Conservation (phyloP, 495 filamentous ascomycete species). For the Talaromyces nanjingensis region DNA sequence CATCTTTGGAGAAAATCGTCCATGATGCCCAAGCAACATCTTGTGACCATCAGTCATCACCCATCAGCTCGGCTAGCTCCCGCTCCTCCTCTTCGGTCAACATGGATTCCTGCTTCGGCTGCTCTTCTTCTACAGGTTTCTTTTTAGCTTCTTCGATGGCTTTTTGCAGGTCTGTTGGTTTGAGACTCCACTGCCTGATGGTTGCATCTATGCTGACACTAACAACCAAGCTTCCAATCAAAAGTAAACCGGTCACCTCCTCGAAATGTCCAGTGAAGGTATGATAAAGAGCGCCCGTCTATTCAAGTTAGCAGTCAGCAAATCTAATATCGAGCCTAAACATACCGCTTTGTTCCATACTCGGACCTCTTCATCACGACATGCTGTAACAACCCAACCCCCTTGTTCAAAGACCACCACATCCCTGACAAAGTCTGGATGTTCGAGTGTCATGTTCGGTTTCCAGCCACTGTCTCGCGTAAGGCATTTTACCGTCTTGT, state of each 20-base stretch:
- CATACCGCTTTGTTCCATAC: constrained; percentile 70
- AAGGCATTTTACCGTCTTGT: constrained; percentile 73
- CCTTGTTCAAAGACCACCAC: constrained; percentile 62
- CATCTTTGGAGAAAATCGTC: constrained; percentile 17
- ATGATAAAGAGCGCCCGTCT: constrained; percentile 68
- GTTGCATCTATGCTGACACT: constrained; percentile 89
- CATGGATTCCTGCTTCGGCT: constrained; percentile 34
- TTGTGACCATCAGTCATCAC: constrained; percentile 38
- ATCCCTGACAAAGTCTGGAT: constrained; percentile 86
- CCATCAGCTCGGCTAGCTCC: constrained; percentile 85
- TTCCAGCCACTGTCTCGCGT: constrained; percentile 57
- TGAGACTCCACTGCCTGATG: constrained; percentile 71
- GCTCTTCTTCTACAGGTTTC: constrained; percentile 41
- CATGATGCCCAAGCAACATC: neutral
- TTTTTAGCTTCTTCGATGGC: constrained; percentile 53
- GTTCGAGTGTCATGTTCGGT: constrained; percentile 61
- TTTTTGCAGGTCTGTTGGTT: constrained; percentile 53
- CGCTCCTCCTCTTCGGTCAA: constrained; percentile 78
- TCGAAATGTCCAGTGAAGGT: constrained; percentile 83
- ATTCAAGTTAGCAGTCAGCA: constrained; percentile 13
- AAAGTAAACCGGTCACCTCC: constrained; percentile 74
- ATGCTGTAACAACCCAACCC: constrained; percentile 84
- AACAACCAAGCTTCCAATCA: constrained; percentile 56
- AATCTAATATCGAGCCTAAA: constrained; percentile 9
- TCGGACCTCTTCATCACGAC: constrained; percentile 84